Evolutionary conservation across 1,284 basidiomycete genomes (phyloP).

Genomic region (Papiliotrema terrestris): DNA sequence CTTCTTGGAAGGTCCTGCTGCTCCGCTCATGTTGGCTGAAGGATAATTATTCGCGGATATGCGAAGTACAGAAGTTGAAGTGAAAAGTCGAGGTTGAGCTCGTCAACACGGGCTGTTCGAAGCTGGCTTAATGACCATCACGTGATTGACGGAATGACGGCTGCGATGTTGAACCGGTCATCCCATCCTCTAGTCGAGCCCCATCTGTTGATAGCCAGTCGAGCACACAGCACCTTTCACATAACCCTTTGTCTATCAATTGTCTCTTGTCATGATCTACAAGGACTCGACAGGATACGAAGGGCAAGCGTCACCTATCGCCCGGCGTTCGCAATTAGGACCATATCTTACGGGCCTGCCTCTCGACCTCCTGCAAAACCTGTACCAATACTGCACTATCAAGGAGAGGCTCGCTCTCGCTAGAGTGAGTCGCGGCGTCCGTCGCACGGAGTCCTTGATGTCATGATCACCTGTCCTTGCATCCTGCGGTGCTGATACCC

Average conservation of each 20-base stretch:
- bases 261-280: neutral
- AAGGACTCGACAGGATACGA: neutral
- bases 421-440: conserved; percentile 19
- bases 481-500: neutral
- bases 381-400: conserved; percentile 19
- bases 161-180: no score
- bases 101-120: neutral
- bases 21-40: conserved; percentile 1
- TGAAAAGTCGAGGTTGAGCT: neutral
- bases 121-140: no score
- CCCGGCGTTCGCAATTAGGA: no score
- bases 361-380: conserved; percentile 29
- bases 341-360: conserved; percentile 15
- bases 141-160: no score
- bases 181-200: no score
- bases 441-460: neutral
- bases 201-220: no score
- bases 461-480: neutral
- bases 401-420: conserved; percentile 16
- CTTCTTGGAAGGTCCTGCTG: conserved; percentile 23
- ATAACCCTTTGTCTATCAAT: no score
- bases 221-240: no score
- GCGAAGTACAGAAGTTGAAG: neutral
- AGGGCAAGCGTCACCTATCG: no score
- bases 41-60: neutral